Evolutionary conservation across 163 green algal species (phyloP).

Genomic region (Scenedesmus sp.): DNA sequence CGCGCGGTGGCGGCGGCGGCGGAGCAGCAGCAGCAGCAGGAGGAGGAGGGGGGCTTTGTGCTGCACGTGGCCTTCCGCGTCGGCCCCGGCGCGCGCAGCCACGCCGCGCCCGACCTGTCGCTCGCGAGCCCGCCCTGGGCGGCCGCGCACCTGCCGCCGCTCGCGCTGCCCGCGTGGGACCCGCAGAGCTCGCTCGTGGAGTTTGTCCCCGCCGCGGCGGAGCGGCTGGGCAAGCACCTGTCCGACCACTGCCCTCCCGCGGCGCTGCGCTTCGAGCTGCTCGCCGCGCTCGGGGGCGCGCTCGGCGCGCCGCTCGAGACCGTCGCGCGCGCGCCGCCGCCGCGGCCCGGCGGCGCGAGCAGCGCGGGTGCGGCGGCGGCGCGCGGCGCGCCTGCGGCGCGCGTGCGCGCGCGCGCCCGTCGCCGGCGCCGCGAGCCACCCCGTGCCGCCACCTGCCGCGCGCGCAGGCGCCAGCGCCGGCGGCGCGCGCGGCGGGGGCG

Average conservation of each 20-base stretch:
- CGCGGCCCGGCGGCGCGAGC: not conserved
- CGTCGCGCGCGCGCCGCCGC: conserved; percentile 23
- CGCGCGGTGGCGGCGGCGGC: not conserved
- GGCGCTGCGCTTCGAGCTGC: conserved; percentile 8
- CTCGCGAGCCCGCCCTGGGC: conserved; percentile 19
- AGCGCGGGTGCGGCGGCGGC: not conserved
- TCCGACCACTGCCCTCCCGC: conserved; percentile 10
- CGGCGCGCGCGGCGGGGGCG: too few species aligned
- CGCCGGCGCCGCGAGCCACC: too few species aligned
- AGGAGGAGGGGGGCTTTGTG: conserved; percentile 3
- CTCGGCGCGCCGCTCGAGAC: conserved; percentile 13
- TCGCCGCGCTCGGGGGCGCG: conserved; percentile 14
- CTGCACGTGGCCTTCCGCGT: conserved; percentile 23
- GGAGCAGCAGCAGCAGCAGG: not conserved
- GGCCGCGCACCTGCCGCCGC: not conserved
- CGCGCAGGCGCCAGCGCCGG: too few species aligned
- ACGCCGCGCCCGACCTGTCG: conserved; percentile 15
- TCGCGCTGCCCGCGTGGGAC: conserved; percentile 36
- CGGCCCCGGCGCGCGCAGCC: not conserved
- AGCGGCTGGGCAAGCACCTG: conserved; percentile 42
- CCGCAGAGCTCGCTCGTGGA: conserved; percentile 31
- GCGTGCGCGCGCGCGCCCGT: not conserved
- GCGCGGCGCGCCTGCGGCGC: not conserved
- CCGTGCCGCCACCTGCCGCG: too few species aligned
- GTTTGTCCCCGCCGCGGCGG: conserved; percentile 21